These are phyloP conservation scores for Pseudocercospora musae DNA, from an alignment of 2,329 filamentous ascomycete species.

Conservation along the genomic window DNA sequence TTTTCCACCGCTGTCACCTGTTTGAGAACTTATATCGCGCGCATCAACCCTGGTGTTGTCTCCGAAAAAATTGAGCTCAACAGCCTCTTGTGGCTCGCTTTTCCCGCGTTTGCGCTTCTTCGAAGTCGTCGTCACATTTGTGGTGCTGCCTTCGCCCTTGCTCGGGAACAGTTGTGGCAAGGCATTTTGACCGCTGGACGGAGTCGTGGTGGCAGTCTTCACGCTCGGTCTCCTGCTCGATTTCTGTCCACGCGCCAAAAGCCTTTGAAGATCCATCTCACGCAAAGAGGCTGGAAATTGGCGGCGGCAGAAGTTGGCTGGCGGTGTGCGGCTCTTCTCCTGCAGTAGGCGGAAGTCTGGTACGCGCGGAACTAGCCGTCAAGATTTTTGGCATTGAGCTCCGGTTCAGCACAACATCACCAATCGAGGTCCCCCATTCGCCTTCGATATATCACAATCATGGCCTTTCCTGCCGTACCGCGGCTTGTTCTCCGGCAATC, in stretches of 20 bases:
- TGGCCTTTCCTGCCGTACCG: slow-evolving; percentile 49
- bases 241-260: slow-evolving; percentile 69
- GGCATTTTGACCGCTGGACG: slow-evolving; percentile 61
- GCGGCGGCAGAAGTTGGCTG: not conserved
- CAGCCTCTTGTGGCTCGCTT: slow-evolving; percentile 27
- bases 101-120: slow-evolving; percentile 45
- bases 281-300: not conserved
- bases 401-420: slow-evolving; percentile 14
- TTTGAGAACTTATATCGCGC: not conserved
- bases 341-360: not conserved
- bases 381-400: not conserved
- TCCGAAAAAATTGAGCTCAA: slow-evolving; percentile 46
- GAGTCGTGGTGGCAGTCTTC: slow-evolving; percentile 47
- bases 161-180: slow-evolving; percentile 64
- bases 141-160: slow-evolving; percentile 26
- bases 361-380: not conserved
- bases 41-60: slow-evolving; percentile 5
- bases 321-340: not conserved
- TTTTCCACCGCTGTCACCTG: not conserved
- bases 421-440: slow-evolving; percentile 7
- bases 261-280: slow-evolving; percentile 68
- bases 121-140: slow-evolving; percentile 10
- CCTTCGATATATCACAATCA: slow-evolving; percentile 30
- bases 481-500: slow-evolving; percentile 45
- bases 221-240: slow-evolving; percentile 42